Conservation (phyloP, 768 basidiomycete species). For the Lactifluus piperatus region DNA sequence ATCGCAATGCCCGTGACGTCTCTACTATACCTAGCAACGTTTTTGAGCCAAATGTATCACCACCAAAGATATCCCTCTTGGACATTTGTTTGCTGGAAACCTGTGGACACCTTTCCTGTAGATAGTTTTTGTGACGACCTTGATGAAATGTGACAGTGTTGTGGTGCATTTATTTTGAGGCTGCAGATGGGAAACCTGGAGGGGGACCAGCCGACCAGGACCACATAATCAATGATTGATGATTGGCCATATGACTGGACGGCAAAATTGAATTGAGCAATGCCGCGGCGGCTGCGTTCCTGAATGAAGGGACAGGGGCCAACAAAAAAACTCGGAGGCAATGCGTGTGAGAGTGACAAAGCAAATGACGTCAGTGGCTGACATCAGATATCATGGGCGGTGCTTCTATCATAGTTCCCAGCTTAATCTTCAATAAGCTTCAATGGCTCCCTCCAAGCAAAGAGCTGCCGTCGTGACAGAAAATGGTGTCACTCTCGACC, state of each 20-base stretch:
- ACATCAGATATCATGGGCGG: not conserved
- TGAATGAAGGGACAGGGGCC: no score
- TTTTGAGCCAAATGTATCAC: not conserved
- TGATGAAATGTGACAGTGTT: not conserved
- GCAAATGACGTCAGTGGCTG: not conserved
- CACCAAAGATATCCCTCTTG: not conserved
- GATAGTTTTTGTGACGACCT: not conserved
- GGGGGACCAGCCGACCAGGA: no score
- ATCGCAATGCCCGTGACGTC: not conserved
- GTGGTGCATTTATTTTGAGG: no score
- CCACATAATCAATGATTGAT: no score
- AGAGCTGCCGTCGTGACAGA: not conserved
- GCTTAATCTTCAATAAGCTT: no score
- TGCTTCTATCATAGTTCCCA: no score
- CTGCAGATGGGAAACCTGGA: not conserved
- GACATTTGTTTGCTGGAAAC: not conserved
- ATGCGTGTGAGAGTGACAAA: no score
- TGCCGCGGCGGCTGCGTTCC: no score
- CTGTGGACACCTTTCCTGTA: no score
- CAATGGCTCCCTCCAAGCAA: slow-evolving; percentile 10
- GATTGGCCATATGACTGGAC: no score
- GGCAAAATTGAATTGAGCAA: no score
- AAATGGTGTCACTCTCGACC: not conserved
- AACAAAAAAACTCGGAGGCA: no score
- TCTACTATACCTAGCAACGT: not conserved